Base-by-base conservation (phyloP, 2,329 filamentous ascomycete species). In the Neonectria neomacrospora region DNA sequence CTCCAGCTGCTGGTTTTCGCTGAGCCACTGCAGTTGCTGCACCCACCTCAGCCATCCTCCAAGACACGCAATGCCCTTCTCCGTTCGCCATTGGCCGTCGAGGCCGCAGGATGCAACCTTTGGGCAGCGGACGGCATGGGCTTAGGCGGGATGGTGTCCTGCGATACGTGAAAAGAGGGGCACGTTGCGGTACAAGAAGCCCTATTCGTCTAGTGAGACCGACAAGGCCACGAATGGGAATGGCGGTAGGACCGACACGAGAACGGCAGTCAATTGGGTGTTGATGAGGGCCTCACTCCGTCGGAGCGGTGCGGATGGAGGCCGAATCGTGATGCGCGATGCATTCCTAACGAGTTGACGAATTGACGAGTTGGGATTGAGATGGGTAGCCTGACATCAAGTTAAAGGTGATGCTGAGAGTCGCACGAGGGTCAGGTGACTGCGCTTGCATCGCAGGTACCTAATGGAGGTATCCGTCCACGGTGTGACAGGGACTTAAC, bases 221-320 rank as follows among this genome's bases (percentile, higher is more conserved):
- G 54, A 66, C 70, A 68, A 70, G 70, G 70, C 70, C 67, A 70
- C 70, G 67, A 72, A 72, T 72, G 47, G 64, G 41, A 51, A 39
- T 14, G 18, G 37, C 44, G 47, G 37, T 54, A 54, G 41, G 68
- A 58, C 51, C 34, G 52, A 53, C 56, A 58, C 48, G 61, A 62
- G 61, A 67, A 60, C 61, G 26, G 60, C 28, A 63, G 56, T 62
- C 37, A 63, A 9, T 18, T 18, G 18, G 37, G n/a, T 20, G n/a
- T 41, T 5, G 7, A 61, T 30, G 55, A 61, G 50, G 51, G 55
- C 58, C 51, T 68, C 58, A 61, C 56, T 57, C 56, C 64, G 59
- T 55, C 51, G 58, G 57, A 63, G 44, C 53, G 51, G 64, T 56
- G 67, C 61, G 55, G 56, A 61, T 68, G 71, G 69, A 64, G 68